Evolutionary conservation across 169 alveolate species (phyloP), one percentile per base, ranked within the genome.

Genomic region (Plasmodium cynomolgi): DNA sequence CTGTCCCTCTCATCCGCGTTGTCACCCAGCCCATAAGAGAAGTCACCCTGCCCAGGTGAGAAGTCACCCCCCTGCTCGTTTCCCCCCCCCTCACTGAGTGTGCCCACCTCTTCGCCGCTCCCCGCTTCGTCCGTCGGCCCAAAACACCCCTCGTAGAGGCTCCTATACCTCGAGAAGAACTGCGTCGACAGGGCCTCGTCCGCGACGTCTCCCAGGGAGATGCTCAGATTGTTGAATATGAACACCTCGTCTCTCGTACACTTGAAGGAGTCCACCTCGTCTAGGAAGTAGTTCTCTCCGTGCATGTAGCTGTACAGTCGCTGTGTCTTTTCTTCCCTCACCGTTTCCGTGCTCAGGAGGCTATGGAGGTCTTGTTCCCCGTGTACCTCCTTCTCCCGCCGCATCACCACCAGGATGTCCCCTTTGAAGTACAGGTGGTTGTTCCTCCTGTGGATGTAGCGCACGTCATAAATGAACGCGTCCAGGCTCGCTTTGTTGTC

Each of bases 21-120:
- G 2, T 95, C 95, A 54, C 81, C 97, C n/a, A 75, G 77, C 26
- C 56, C 95, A 41, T n/a, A n/a, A n/a, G 77, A 96, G 6, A 92
- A 50, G 39, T 73, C 68, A 33, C 90, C 93, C 50, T n/a, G n/a
- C n/a, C n/a, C n/a, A n/a, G n/a, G n/a, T n/a, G 77, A 96, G 6
- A 92, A 50, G 39, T 73, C 68, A 33, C 90, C 93, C 50, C 84
- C 85, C 73, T 71, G 79, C 39, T 80, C 75, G 33, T 85, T 56
- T 8, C 62, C 84, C 41, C 92, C 41, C 41, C 91, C 72, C n/a
- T 90, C 91, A 6, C 95, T 96, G 8, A 95, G 81, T 15, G 73
- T 96, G 15, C 75, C 93, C 26, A 79, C 93, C 31, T 92, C 62
- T 85, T 93, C 93, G 13, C 85, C 82, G n/a, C 88, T 93, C 13